Evolutionary conservation across 352 stramenopile genomes (phyloP).

Genomic region (Pythium phragmiticola): DNA sequence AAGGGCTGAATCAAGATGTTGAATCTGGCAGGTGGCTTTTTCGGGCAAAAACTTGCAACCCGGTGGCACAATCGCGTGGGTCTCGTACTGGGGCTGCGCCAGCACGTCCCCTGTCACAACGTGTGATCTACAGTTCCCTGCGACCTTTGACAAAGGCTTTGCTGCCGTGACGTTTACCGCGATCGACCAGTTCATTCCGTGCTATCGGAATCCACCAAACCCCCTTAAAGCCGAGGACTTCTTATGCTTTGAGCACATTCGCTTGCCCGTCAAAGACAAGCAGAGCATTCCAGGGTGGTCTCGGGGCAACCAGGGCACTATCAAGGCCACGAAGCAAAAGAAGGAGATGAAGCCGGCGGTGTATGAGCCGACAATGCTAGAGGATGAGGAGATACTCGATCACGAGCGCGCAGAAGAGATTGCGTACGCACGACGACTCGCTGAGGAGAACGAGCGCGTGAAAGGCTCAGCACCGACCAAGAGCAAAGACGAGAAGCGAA

Average conservation of each 20-base stretch:
- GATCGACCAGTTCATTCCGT: conserved; percentile 85
- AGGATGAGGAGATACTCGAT: not conserved
- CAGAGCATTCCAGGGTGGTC: conserved; percentile 82
- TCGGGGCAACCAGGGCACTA: conserved; percentile 10
- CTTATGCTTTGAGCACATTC: conserved; percentile 63
- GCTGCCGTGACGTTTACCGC: conserved; percentile 67
- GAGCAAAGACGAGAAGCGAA: conserved; percentile 8
- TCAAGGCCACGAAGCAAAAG: not conserved
- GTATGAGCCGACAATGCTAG: not conserved
- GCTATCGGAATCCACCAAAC: conserved; percentile 78
- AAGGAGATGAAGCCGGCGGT: not conserved
- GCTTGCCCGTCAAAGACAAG: conserved; percentile 75
- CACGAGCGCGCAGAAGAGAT: conserved; percentile 6
- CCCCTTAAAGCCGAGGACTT: conserved; percentile 72
- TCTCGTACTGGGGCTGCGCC: conserved; percentile 79
- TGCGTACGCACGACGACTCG: conserved; percentile 8
- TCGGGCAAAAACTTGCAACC: conserved; percentile 75
- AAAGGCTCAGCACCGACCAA: conserved; percentile 2
- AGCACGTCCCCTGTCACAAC: conserved; percentile 50
- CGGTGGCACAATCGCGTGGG: conserved; percentile 70
- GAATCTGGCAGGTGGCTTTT: conserved; percentile 38
- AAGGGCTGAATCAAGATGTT: not conserved
- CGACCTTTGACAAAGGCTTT: conserved; percentile 60
- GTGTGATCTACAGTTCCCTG: conserved; percentile 75
- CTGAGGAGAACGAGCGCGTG: conserved; percentile 12